Conservation (phyloP, 345 rosid species). For the Toxicodendron radicans region DNA sequence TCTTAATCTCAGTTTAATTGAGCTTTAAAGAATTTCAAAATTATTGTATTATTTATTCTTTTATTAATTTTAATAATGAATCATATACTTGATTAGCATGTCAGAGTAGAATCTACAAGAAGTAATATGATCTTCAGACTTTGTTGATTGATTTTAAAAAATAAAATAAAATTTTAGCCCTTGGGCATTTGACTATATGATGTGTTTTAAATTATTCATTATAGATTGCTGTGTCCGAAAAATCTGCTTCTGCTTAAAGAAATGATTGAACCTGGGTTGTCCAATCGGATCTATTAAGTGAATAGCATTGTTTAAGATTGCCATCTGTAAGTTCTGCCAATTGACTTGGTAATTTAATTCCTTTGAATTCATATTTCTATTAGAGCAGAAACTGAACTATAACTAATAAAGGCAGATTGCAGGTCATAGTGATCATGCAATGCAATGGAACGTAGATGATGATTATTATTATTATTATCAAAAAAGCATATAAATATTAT, state of each 20-base stretch:
- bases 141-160: too few relatives aligned
- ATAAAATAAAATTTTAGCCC: not conserved
- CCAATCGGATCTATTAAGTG: not conserved
- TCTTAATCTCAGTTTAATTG: too few relatives aligned
- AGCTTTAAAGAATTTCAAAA: too few relatives aligned
- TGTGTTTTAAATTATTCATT: not conserved
- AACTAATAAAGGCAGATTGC: conserved; percentile 4
- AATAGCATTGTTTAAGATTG: not conserved
- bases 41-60: too few relatives aligned
- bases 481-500: too few relatives aligned
- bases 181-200: not conserved
- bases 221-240: not conserved
- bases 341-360: not conserved
- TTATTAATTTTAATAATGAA: too few relatives aligned
- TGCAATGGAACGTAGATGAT: too few relatives aligned
- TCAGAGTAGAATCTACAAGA: too few relatives aligned
- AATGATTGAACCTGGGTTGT: not conserved
- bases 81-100: too few relatives aligned
- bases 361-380: not conserved
- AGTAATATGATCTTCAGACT: too few relatives aligned
- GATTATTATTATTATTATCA: too few relatives aligned
- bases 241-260: not conserved
- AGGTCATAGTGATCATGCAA: not conserved
- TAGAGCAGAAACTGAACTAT: not conserved
- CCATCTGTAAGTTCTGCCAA: not conserved